A percentile compares a stretch with the other conserved stretches of the same genome.
Evolutionary conservation across 1,139 yeast species (phyloP).

Genomic region (Saccharomyces hybrid): DNA sequence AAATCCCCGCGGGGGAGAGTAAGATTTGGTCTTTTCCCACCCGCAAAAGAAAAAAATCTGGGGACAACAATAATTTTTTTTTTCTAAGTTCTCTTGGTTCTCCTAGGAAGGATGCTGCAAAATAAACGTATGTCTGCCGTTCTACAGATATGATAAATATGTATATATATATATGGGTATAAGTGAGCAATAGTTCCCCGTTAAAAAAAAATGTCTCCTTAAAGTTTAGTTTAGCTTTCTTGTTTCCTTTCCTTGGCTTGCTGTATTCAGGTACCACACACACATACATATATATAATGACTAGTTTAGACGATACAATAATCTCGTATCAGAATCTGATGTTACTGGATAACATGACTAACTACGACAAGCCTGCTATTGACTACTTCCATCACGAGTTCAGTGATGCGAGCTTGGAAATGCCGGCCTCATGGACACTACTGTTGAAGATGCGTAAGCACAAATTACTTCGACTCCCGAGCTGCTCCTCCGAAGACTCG

Average conservation of each 20-base stretch:
- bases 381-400: conserved; percentile 20
- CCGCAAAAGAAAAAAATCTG: not conserved
- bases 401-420: conserved; percentile 10
- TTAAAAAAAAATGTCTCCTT: not conserved
- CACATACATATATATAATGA: not conserved
- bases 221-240: no score
- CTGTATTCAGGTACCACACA: not conserved
- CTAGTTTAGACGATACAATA: conserved; percentile 15
- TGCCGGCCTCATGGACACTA: conserved; percentile 19
- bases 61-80: not conserved
- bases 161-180: not conserved
- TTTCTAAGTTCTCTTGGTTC: not conserved
- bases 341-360: conserved; percentile 22
- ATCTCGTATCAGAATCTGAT: conserved; percentile 18
- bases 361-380: conserved; percentile 18
- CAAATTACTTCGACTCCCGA: conserved; percentile 19
- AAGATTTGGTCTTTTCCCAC: not conserved
- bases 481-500: conserved; percentile 20
- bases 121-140: not conserved
- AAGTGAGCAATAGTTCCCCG: not conserved
- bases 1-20: not conserved
- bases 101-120: not conserved
- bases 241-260: not conserved
- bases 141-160: not conserved
- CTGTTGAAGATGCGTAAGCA: conserved; percentile 18